Evolutionary conservation across 352 stramenopile genomes (phyloP).

Genomic region (Thalassiosira exigua): DNA sequence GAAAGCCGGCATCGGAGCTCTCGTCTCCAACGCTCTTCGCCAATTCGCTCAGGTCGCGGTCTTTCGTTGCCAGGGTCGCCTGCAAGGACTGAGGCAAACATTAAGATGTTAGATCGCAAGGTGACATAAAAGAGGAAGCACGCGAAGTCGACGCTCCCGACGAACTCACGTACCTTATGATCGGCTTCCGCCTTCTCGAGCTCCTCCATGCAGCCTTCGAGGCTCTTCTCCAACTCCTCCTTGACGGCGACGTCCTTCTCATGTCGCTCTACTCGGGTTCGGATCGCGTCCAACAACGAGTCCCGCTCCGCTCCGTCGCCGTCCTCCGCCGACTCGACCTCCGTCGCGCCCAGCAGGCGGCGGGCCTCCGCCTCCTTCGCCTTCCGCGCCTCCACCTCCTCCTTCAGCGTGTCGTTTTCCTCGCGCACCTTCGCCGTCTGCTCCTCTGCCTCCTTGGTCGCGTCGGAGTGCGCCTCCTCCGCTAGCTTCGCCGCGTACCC

Average conservation of each 20-base stretch:
- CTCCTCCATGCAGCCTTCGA: background rate
- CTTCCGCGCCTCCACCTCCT: no score
- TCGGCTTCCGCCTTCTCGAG: conserved; percentile 14
- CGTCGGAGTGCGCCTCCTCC: no score
- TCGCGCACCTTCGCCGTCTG: no score
- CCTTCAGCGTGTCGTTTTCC: no score
- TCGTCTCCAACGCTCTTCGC: conserved; percentile 40
- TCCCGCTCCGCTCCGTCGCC: background rate
- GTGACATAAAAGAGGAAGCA: background rate
- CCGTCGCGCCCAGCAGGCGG: no score
- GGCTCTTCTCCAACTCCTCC: conserved; percentile 1
- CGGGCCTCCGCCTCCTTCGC: no score
- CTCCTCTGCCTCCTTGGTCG: no score
- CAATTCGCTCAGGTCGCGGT: conserved; percentile 37
- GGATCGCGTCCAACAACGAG: background rate
- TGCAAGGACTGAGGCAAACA: no score
- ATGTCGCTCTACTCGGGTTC: conserved; percentile 8
- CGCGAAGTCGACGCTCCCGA: background rate
- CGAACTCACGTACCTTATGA: conserved; percentile 4
- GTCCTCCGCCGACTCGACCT: background rate
- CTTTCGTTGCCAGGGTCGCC: no score
- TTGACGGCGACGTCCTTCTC: background rate
- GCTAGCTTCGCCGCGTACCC: no score
- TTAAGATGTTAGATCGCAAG: no score
- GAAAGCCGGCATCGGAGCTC: no score